Percentiles rank a stretch among this genome's conserved stretches.
Conservation (phyloP, 257 asterid genomes). For the Ocimum tenuiflorum region DNA sequence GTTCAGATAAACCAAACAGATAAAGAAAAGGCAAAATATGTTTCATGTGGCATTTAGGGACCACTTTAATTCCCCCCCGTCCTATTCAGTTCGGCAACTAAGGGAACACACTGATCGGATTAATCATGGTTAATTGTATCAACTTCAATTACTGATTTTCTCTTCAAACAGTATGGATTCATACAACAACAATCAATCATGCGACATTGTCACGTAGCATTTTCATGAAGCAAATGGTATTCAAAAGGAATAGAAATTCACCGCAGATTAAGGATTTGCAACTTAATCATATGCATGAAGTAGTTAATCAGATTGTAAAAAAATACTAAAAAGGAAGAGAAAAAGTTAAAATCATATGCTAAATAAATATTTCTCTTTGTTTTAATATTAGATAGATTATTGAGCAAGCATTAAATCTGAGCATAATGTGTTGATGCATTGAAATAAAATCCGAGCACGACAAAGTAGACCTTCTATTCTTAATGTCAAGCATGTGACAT, state of each 20-base stretch:
- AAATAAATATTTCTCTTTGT: too few relatives aligned
- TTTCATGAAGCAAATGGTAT: neutral
- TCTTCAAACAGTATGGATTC: neutral
- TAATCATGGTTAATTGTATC: neutral
- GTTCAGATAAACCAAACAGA: constrained; percentile 5
- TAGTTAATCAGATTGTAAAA: too few relatives aligned
- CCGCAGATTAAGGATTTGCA: constrained; percentile 1
- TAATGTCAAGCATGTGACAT: too few relatives aligned
- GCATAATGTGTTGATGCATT: too few relatives aligned
- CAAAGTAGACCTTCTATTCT: too few relatives aligned
- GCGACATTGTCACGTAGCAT: neutral
- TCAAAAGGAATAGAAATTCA: neutral
- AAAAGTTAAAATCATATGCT: too few relatives aligned
- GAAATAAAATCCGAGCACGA: too few relatives aligned
- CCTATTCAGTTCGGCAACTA: constrained; percentile 1
- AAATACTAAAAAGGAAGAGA: too few relatives aligned
- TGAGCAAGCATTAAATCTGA: too few relatives aligned
- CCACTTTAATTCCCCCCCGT: constrained; percentile 10
- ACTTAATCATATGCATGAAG: too few relatives aligned
- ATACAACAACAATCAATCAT: neutral
- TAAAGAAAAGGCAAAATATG: constrained; percentile 11
- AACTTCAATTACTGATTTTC: neutral
- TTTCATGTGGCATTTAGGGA: constrained; percentile 17
- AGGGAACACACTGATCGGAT: constrained; percentile 10
- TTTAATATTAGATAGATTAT: too few relatives aligned